phyloP scores from a whole-genome alignment of 345 rosid genomes.

The Corchorus capsularis region DNA sequence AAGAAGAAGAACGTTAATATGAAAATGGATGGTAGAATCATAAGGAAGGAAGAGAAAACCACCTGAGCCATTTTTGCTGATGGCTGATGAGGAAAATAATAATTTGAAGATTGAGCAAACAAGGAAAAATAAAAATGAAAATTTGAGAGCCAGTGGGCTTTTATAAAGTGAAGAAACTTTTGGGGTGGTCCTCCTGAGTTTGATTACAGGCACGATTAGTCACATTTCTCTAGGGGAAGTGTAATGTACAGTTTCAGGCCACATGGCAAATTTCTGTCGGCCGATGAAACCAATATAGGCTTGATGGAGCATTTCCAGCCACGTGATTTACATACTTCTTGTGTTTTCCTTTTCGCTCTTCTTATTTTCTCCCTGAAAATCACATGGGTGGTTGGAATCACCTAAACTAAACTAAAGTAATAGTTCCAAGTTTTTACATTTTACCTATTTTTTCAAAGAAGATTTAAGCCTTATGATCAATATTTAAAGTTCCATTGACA shows the following conservation, averaged over 20 bases:
- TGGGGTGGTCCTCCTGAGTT: background rate
- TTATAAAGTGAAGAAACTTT: background rate
- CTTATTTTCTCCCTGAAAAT: background rate
- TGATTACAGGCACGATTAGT: background rate
- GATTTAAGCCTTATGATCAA: background rate
- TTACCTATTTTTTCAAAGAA: background rate
- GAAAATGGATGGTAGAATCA: background rate
- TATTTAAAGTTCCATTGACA: background rate
- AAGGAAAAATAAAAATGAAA: background rate
- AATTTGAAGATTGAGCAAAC: background rate
- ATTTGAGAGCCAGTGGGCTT: background rate
- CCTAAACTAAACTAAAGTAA: too few species aligned
- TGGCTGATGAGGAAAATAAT: background rate
- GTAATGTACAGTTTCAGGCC: background rate
- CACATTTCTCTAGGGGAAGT: background rate
- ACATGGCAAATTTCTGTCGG: background rate
- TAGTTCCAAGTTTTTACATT: background rate
- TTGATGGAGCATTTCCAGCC: constrained; percentile 1
- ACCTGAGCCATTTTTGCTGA: constrained; percentile 66
- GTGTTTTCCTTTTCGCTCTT: background rate
- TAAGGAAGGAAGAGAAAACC: background rate
- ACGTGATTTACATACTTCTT: background rate
- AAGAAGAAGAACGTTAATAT: constrained; percentile 16
- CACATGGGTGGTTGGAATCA: background rate
- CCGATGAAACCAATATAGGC: background rate